Base-by-base conservation (phyloP, 78 protist species). In the Bigelowiella natans region DNA sequence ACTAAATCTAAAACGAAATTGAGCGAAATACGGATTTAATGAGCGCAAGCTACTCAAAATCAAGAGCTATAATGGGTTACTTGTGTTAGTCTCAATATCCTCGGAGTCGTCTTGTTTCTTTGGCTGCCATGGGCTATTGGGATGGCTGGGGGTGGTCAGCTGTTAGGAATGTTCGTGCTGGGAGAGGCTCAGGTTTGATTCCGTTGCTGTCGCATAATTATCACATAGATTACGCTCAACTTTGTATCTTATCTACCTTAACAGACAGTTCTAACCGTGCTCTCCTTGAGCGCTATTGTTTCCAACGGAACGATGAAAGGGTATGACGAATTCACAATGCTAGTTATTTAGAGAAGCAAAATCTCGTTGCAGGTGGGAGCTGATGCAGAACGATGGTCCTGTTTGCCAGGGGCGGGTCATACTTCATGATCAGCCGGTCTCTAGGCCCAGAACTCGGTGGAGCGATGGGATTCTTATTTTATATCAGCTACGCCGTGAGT, bases 61-160 rank as follows among this genome's bases (percentile, higher is more conserved):
- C n/a, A n/a, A n/a, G n/a, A n/a, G n/a, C n/a, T n/a, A n/a, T n/a
- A n/a, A n/a, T n/a, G n/a, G n/a, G n/a, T n/a, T n/a, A n/a, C n/a
- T n/a, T n/a, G n/a, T n/a, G n/a, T n/a, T n/a, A n/a, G 38, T 91
- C 30, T 91, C 2, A 93, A 64, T 84, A 91, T 93, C 37, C 7
- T 93, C 26, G 91, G 91, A 31, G 63, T 93, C 36, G 2, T 93
- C 1, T 1, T 88, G 1, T 93, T 93, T 18, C 39, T 90, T 30
- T n/a, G 94, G 34, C 51, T 93, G 18, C 38, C 89, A 7, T 91
- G 83, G 89, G 39, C 90, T 36, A 26, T 91, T 40, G 94, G 94
- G 39, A 86, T 40, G 29, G 26, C 92, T 1, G 94, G 94, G n/a
- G 88, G 30, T 0, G 83, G 86, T 51, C 34, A 51, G 73, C 73